These are phyloP conservation scores for Fusarium lyarnte DNA, from an alignment of 2,329 filamentous ascomycete genomes.

Conservation along the genomic window DNA sequence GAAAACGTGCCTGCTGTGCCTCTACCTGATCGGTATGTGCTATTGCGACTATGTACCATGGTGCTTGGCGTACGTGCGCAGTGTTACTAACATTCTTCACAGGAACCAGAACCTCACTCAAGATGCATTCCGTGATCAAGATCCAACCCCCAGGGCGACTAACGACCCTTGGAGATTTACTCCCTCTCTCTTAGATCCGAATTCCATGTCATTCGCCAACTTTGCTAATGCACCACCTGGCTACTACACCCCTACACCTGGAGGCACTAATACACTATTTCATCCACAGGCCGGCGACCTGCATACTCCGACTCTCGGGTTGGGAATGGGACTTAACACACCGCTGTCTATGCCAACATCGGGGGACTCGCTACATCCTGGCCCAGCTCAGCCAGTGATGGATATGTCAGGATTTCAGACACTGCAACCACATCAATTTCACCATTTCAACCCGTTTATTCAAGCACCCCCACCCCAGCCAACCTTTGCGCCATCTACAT, in stretches of 20 bases:
- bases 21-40: constrained; percentile 43
- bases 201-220: constrained; percentile 79
- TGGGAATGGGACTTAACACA: constrained; percentile 81
- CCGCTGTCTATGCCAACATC: constrained; percentile 82
- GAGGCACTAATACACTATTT: constrained; percentile 81
- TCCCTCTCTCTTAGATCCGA: constrained; percentile 86
- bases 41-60: neutral
- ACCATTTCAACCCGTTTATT: constrained; percentile 77
- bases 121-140: constrained; percentile 70
- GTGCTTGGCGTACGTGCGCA: neutral
- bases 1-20: constrained; percentile 39
- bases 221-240: constrained; percentile 83
- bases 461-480: constrained; percentile 65
- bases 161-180: constrained; percentile 89
- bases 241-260: constrained; percentile 89
- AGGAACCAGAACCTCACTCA: constrained; percentile 40
- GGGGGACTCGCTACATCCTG: constrained; percentile 70
- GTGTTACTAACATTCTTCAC: constrained; percentile 20
- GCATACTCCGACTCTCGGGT: constrained; percentile 80
- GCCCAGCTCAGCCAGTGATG: constrained; percentile 60
- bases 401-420: constrained; percentile 76
- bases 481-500: constrained; percentile 80
- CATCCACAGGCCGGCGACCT: constrained; percentile 87
- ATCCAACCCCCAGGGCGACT: constrained; percentile 82
- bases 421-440: constrained; percentile 68